These are phyloP conservation scores for Entrophospora sp. DNA, from an alignment of 192 early-diverging fungal genomes.

Conservation along the genomic window DNA sequence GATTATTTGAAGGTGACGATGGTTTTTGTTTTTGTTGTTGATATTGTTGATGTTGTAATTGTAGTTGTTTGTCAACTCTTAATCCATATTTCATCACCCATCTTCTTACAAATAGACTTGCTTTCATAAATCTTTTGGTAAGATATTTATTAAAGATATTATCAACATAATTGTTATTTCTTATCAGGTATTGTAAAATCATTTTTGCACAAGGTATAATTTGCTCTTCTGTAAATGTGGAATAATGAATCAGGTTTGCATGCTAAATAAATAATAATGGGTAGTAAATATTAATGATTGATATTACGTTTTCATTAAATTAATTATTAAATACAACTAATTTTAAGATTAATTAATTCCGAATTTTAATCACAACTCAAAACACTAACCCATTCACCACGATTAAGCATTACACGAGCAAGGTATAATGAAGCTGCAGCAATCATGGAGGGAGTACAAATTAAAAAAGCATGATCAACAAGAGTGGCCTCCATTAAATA, in stretches of 20 bases:
- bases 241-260: slow-evolving; percentile 64
- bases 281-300: background rate
- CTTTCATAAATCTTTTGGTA: slow-evolving; percentile 70
- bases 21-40: too few relatives aligned
- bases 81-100: slow-evolving; percentile 65
- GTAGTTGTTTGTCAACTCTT: background rate
- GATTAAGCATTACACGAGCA: slow-evolving; percentile 70
- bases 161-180: slow-evolving; percentile 43
- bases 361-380: too few relatives aligned
- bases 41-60: background rate
- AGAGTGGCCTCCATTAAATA: slow-evolving; percentile 93
- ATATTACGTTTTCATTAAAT: too few relatives aligned
- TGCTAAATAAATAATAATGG: slow-evolving; percentile 28
- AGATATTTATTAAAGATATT: slow-evolving; percentile 83
- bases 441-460: slow-evolving; percentile 56
- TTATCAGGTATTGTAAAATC: slow-evolving; percentile 63
- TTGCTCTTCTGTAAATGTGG: slow-evolving; percentile 68
- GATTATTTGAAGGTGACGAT: too few relatives aligned
- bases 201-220: slow-evolving; percentile 53
- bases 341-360: background rate
- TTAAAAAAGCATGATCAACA: slow-evolving; percentile 75
- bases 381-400: slow-evolving; percentile 66
- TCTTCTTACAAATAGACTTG: slow-evolving; percentile 68
- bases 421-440: slow-evolving; percentile 79
- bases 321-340: too few relatives aligned